Evolutionary conservation across 257 asterid species (phyloP), one percentile per base, ranked within the genome.

Genomic region (Fraxinus excelsior): DNA sequence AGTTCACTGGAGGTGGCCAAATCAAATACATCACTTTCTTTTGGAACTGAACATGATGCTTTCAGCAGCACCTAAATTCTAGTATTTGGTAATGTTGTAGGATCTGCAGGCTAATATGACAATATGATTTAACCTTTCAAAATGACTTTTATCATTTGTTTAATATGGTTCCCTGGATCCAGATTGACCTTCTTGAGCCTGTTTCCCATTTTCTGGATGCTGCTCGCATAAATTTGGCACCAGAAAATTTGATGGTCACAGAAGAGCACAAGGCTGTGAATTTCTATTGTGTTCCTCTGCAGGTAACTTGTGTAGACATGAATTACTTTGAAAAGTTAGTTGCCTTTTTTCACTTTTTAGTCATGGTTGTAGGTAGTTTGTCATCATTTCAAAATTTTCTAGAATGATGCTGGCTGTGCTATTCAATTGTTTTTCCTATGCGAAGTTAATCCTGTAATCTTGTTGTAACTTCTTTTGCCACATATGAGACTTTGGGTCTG

Each of bases 111-210:
- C 29, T 11, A 13, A 65, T 18, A 34, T 72, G 2, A 11, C 3
- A 13, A 7, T n/a, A 38, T 38, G 18, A 23, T 70, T n/a, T 10
- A 19, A 31, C 12, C 49, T 19, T 67, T 68, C 23, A 38, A 18
- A 21, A 60, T 66, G 14, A 5, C 1, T 69, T 44, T 66, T 66
- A 34, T 75, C 53, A 56, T 73, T 62, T 78, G 70, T 73, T 62
- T 78, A 16, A 37, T 74, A 51, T 76, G 51, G 42, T 70, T 70
- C 68, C 76, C 32, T 29, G 7, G 42, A 76, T 85, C 76, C 88
- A 92, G 98, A 97, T 93, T 82, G 99, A 93, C 86, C 97, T 96
- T 72, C 96, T 89, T 23, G 99, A 96, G 82, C 98, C 99, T 34
- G 98, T 93, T 28, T 78, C 95, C 44, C 98, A 91, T 91, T 96